These are phyloP conservation scores for Tylopilus felleus DNA, from an alignment of 768 basidiomycete species.

Conservation along the genomic window DNA sequence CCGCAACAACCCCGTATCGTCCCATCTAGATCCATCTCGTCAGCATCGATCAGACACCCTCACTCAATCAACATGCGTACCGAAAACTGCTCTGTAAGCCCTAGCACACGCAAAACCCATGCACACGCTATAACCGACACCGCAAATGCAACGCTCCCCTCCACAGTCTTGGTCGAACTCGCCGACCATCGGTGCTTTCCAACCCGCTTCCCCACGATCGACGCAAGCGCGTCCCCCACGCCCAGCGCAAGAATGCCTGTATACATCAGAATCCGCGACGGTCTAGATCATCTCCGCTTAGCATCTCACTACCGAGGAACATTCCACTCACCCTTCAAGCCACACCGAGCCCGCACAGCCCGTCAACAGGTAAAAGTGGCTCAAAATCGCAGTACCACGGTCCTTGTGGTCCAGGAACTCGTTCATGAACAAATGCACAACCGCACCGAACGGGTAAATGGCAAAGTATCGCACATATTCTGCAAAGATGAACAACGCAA, in stretches of 20 bases:
- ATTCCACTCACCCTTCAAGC: constrained; percentile 80
- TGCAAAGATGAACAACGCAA: constrained; percentile 91
- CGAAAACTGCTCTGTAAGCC: constrained; percentile 71
- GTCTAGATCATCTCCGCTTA: constrained; percentile 29
- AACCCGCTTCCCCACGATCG: constrained; percentile 83
- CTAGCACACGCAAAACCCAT: constrained; percentile 65
- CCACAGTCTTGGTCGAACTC: constrained; percentile 81
- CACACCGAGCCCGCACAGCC: constrained; percentile 93
- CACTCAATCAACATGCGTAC: constrained; percentile 42
- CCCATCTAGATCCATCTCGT: constrained; percentile 46
- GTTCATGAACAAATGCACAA: constrained; percentile 93
- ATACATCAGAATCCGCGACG: constrained; percentile 55
- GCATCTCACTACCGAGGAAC: not conserved
- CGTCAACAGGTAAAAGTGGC: constrained; percentile 95
- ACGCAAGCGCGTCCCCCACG: constrained; percentile 92
- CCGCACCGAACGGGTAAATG: constrained; percentile 91
- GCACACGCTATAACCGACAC: constrained; percentile 66
- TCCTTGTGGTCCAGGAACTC: constrained; percentile 97
- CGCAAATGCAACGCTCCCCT: constrained; percentile 85
- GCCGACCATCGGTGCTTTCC: constrained; percentile 85
- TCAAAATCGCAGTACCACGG: constrained; percentile 91
- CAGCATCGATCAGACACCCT: constrained; percentile 11
- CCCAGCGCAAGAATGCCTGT: constrained; percentile 89
- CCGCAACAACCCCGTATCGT: constrained; percentile 62
- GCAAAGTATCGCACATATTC: constrained; percentile 99